Base-by-base conservation (phyloP, 164 flowering plant genomes). In the Kingdonia uniflora region DNA sequence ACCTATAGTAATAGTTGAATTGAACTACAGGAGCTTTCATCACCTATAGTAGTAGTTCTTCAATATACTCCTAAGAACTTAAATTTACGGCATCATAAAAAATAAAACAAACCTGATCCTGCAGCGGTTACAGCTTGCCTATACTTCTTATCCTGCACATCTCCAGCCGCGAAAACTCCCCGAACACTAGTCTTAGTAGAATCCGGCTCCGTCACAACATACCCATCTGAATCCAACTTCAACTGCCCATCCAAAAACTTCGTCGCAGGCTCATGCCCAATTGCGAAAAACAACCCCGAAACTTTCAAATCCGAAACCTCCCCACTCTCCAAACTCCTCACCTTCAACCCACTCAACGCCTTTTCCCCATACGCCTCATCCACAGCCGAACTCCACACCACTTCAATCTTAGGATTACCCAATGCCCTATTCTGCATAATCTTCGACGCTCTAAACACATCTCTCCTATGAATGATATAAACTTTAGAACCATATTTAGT, bases 111-210 rank as follows among this genome's bases (percentile, higher is more conserved):
- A 94, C 96, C 99, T 61, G 95, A 69, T 17, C 92, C 99, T 21
- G 97, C 97, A 45, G 99, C 99, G 42, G 97, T 94, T 60, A 94
- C 59, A 24, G 97, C 99, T 66, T 89, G 97, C 67, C 99, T 68
- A 53, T 89, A 94, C 76, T 86, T 89, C 80, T 94, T 94, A 53
- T 89, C 97, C 78, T 94, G 99, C 37, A 94, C 99, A 68, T 94
- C 99, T 0, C 99, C 99, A 2, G 99, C 96, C 0, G 99, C 97
- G 48, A 94, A 94, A 40, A 94, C 96, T 14, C 97, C 99, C 10
- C 42, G 68, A 4, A 87, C 88, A 55, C 90, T 94, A 7, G 97
- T 89, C 55, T 56, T 56, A 0, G 96, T 83, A 4, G 88, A 81
- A 6, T 97, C 99, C 0, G 95, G 95, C 69, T 79, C 72, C 0